phyloP scores from a whole-genome alignment of 2,329 filamentous ascomycete species.

The Ceratocystis destructans region DNA sequence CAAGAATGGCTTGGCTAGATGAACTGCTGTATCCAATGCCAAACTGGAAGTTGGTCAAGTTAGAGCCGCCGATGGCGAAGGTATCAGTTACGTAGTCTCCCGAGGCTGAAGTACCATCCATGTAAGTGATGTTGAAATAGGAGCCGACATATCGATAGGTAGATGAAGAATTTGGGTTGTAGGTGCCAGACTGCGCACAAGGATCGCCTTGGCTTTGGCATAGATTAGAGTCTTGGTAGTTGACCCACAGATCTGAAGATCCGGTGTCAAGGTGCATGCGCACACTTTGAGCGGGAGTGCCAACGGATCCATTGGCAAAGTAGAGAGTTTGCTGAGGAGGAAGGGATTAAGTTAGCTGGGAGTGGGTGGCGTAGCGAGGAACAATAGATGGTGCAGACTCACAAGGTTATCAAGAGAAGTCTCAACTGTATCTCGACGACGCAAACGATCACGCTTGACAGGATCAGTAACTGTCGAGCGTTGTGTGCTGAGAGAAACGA shows the following conservation, averaged over 20 bases:
- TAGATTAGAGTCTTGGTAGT: slow-evolving; percentile 46
- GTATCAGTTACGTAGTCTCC: slow-evolving; percentile 74
- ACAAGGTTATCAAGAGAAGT: slow-evolving; percentile 45
- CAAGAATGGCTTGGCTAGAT: slow-evolving; percentile 59
- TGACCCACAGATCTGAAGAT: slow-evolving; percentile 58
- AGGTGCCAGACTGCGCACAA: slow-evolving; percentile 52
- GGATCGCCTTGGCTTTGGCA: slow-evolving; percentile 38
- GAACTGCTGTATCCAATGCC: slow-evolving; percentile 54
- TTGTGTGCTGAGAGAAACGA: slow-evolving; percentile 35
- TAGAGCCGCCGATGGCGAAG: slow-evolving; percentile 43
- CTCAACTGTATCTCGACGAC: slow-evolving; percentile 32
- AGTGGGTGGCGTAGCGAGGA: background rate
- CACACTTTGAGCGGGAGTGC: slow-evolving; percentile 45
- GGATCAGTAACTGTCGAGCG: slow-evolving; percentile 29
- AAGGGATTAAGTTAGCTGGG: background rate
- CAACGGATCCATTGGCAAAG: slow-evolving; percentile 48
- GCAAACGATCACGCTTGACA: slow-evolving; percentile 32
- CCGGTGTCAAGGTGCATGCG: slow-evolving; percentile 53
- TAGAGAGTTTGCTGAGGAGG: slow-evolving; percentile 44
- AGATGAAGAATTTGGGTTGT: slow-evolving; percentile 56
- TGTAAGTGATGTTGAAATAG: slow-evolving; percentile 77
- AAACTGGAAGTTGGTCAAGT: slow-evolving; percentile 49
- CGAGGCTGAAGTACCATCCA: slow-evolving; percentile 60
- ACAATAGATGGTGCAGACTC: slow-evolving; percentile 19
- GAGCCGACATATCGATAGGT: slow-evolving; percentile 61